These are phyloP conservation scores for Abrus precatorius DNA, from an alignment of 306 rosid genomes.

Conservation along the genomic window DNA sequence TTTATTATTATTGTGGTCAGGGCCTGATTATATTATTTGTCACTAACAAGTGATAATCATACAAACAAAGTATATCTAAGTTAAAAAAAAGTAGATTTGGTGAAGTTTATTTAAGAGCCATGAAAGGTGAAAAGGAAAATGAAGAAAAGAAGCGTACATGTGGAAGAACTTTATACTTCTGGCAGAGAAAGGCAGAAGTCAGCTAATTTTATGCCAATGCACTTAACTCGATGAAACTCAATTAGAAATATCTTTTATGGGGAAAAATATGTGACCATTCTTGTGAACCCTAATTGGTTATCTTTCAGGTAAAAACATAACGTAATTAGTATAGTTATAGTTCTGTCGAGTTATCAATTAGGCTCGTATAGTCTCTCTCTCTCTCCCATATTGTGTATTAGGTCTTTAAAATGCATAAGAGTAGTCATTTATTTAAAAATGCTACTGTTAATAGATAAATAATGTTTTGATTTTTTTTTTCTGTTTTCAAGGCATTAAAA, in stretches of 20 bases:
- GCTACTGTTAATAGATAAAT: no score
- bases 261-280: no score
- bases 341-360: background rate
- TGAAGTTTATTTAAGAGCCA: background rate
- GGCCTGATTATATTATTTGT: no score
- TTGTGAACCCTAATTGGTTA: background rate
- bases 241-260: no score
- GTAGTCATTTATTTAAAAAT: no score
- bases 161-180: background rate
- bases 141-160: background rate
- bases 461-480: no score
- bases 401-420: no score
- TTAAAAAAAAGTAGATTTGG: background rate
- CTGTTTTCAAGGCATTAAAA: no score
- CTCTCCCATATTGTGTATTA: no score
- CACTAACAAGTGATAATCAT: no score
- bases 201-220: background rate
- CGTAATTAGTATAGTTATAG: background rate
- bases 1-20: no score
- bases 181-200: background rate
- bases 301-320: background rate
- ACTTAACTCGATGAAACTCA: background rate
- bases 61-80: background rate
- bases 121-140: no score
- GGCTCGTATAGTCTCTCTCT: background rate